These are phyloP conservation scores for Albizia julibrissin DNA, from an alignment of 306 rosid genomes.

Conservation along the genomic window DNA sequence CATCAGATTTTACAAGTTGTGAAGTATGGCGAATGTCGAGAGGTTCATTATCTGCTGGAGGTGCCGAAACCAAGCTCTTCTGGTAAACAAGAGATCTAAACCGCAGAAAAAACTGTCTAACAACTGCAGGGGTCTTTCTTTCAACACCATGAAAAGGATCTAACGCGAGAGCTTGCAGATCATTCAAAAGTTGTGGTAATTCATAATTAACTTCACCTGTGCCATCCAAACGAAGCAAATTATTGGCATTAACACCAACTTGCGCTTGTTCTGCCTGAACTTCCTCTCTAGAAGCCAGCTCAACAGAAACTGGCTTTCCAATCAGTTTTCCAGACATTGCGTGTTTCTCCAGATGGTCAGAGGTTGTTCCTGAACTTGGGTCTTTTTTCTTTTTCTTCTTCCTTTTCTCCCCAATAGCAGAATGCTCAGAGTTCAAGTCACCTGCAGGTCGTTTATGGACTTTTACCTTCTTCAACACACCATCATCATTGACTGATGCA, in stretches of 20 bases:
- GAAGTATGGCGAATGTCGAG: conserved; percentile 43
- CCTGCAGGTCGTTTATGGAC: conserved; percentile 55
- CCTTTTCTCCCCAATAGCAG: conserved; percentile 55
- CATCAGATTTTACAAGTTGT: conserved; percentile 52
- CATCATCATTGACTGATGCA: conserved; percentile 40
- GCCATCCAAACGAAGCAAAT: conserved; percentile 32
- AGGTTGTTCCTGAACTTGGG: conserved; percentile 38
- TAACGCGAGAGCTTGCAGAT: conserved; percentile 83
- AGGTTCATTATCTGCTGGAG: conserved; percentile 59
- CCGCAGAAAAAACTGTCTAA: conserved; percentile 64
- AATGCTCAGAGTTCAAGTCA: conserved; percentile 46
- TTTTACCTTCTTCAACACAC: conserved; percentile 60
- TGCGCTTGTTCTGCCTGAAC: conserved; percentile 40
- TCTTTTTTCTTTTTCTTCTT: conserved; percentile 69
- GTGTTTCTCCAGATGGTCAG: conserved; percentile 46
- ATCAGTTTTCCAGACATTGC: conserved; percentile 40
- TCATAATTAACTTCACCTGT: conserved; percentile 44
- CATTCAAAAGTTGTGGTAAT: conserved; percentile 64
- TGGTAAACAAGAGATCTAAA: conserved; percentile 85
- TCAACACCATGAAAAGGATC: conserved; percentile 78
- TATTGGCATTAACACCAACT: conserved; percentile 36
- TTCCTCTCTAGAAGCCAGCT: conserved; percentile 53
- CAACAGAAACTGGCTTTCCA: conserved; percentile 44
- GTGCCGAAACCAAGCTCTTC: conserved; percentile 73
- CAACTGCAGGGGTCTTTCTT: conserved; percentile 55